Conservation (phyloP, 2,329 filamentous ascomycete genomes). For the Erysiphe pulchra region DNA sequence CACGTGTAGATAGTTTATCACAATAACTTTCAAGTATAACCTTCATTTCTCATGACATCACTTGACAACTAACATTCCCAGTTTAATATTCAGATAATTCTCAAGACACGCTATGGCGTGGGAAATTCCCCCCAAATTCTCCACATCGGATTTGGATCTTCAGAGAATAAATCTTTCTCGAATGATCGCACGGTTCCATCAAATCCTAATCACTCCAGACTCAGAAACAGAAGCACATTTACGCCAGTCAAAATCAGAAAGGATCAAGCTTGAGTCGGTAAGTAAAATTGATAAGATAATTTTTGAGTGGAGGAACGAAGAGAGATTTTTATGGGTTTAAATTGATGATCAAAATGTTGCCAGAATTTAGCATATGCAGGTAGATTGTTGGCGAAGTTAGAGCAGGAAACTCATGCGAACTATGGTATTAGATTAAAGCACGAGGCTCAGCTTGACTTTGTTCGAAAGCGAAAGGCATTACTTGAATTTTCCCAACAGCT, state of each 20-base stretch:
- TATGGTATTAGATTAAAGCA: slow-evolving; percentile 31
- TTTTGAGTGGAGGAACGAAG: neutral
- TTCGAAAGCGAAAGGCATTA: slow-evolving; percentile 36
- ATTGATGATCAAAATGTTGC: neutral
- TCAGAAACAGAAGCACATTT: slow-evolving; percentile 30
- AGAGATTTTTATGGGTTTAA: neutral
- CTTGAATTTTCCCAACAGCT: slow-evolving; percentile 40
- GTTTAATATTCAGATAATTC: too few relatives aligned
- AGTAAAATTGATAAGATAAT: neutral
- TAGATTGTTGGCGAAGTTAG: slow-evolving; percentile 39
- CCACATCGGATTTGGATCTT: too few relatives aligned
- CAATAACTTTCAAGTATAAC: too few relatives aligned
- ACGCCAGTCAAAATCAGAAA: slow-evolving; percentile 37
- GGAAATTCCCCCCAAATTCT: too few relatives aligned
- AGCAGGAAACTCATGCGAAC: slow-evolving; percentile 37
- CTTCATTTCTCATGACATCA: too few relatives aligned
- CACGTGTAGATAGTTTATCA: too few relatives aligned
- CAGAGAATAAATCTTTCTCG: slow-evolving; percentile 25
- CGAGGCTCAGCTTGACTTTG: slow-evolving; percentile 35
- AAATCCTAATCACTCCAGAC: slow-evolving; percentile 34
- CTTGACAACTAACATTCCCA: too few relatives aligned
- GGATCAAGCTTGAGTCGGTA: slow-evolving; percentile 30
- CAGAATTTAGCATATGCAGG: slow-evolving; percentile 52
- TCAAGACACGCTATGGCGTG: too few relatives aligned
- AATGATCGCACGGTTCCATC: slow-evolving; percentile 38